Conservation (phyloP, 116 monocot genomes). For the Papilionanthe hybrid region DNA sequence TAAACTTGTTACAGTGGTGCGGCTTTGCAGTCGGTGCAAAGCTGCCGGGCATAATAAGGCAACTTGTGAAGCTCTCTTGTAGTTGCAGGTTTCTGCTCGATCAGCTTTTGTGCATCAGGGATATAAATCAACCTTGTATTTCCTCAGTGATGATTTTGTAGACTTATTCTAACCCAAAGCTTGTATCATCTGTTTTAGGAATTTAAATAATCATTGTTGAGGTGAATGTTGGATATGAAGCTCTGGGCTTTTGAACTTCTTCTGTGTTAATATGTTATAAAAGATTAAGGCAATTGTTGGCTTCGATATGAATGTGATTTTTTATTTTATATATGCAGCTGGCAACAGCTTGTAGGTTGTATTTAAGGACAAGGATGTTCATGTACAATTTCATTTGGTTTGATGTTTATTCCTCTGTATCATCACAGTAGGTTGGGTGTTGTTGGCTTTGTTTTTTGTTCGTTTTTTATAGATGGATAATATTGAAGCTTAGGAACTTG, state of each 20-base stretch:
- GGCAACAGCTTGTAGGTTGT: not conserved
- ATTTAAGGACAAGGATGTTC: not conserved
- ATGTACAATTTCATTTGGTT: not conserved
- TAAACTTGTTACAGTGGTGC: constrained; percentile 14
- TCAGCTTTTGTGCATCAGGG: not conserved
- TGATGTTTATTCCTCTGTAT: not conserved
- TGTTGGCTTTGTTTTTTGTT: no score
- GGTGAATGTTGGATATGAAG: no score
- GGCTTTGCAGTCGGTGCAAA: constrained; percentile 28
- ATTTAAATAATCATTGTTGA: no score
- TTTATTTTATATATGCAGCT: not conserved
- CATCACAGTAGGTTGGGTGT: no score
- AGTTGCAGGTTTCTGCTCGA: not conserved
- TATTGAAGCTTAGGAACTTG: no score
- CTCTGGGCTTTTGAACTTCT: not conserved
- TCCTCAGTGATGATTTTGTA: not conserved
- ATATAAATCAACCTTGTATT: not conserved
- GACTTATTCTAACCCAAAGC: constrained; percentile 1
- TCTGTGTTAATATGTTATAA: not conserved
- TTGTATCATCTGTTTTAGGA: not conserved
- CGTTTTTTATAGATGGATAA: no score
- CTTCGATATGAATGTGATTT: not conserved
- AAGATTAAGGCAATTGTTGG: not conserved
- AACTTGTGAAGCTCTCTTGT: constrained; percentile 28
- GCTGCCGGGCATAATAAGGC: constrained; percentile 30